Base-by-base conservation (phyloP, 1,139 yeast genomes). In the Candida sanyaensis region DNA sequence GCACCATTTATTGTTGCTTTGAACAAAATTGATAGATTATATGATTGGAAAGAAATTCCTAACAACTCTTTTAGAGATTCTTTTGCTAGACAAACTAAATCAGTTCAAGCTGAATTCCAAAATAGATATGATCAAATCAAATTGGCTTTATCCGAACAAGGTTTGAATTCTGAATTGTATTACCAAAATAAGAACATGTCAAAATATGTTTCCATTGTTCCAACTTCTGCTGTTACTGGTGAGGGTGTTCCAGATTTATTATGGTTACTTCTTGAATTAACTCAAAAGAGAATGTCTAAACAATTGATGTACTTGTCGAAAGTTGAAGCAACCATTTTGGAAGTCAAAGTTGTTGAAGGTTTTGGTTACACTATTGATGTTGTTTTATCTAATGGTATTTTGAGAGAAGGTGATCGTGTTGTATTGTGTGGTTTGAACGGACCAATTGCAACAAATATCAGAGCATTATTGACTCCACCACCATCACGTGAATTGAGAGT, bases 161-260 rank as follows among this genome's bases (percentile, higher is more conserved):
- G 99, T 62, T 86, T 95, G 75, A 95, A 95, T 77, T 88, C 98
- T 46, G 99, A 93, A 73, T 81, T 93, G 56, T 95, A 95, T 73
- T 93, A 78, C 85, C 90, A 93, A 70, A 95, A 95, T 80, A 88
- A 88, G 71, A 93, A 92, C 73, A 77, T 93, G 80, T 75, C 97
- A 50, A 89, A 89, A 68, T 89, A 86, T 63, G 99, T 95, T 50
- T 91, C 98, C 34, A 86, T 95, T 61, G 97, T 95, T 47, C 99
- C 99, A 59, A 93, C 99, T 11, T 92, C 98, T 52, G 99, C 99
- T 50, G 96, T 92, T 43, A 92, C 98, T 28, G 99, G 99, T 69
- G 99, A 95, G 73, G 99, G 99, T 86, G 95, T 95, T 59, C 99
- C 99, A 42, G 99, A 95, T 82, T 80, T 95, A 73, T 83, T 95